Conservation (phyloP, 768 basidiomycete species). For the Tylopilus vinaceipallidus region DNA sequence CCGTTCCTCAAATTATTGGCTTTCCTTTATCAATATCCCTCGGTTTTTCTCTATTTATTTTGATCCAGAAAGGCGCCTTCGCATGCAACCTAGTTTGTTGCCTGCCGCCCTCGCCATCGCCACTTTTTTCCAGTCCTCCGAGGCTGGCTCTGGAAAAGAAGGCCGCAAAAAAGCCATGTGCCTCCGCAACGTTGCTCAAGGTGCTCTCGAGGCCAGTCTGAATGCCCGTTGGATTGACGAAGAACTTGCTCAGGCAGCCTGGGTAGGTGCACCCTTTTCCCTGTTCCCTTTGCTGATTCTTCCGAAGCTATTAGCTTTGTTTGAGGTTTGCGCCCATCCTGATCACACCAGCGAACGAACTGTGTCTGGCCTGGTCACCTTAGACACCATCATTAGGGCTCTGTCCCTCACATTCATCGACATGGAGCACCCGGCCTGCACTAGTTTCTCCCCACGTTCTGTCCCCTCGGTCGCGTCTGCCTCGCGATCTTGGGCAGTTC, state of each 20-base stretch:
- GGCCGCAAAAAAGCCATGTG: slow-evolving; percentile 58
- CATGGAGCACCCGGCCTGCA: slow-evolving; percentile 48
- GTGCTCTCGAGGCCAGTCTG: slow-evolving; percentile 67
- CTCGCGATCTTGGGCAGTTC: slow-evolving; percentile 9
- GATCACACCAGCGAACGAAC: slow-evolving; percentile 52
- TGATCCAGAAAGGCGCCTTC: slow-evolving; percentile 50
- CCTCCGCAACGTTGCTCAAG: slow-evolving; percentile 67
- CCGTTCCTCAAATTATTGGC: slow-evolving; percentile 64
- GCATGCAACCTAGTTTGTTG: slow-evolving; percentile 67
- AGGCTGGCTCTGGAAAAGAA: slow-evolving; percentile 46
- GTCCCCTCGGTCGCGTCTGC: slow-evolving; percentile 44
- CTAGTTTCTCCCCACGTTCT: slow-evolving; percentile 46
- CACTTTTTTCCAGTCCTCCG: slow-evolving; percentile 70
- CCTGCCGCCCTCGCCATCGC: slow-evolving; percentile 61
- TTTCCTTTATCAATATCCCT: slow-evolving; percentile 72
- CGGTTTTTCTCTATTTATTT: slow-evolving; percentile 60
- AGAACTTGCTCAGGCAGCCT: slow-evolving; percentile 71
- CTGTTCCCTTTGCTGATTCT: slow-evolving; percentile 8
- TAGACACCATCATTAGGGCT: slow-evolving; percentile 67
- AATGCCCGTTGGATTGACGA: slow-evolving; percentile 73
- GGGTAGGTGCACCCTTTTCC: slow-evolving; percentile 44
- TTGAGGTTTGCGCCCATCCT: slow-evolving; percentile 72
- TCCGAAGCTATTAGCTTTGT: slow-evolving; percentile 61
- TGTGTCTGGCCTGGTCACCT: slow-evolving; percentile 53
- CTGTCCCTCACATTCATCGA: slow-evolving; percentile 62